These are phyloP conservation scores for Colletotrichum endophyticum DNA, from an alignment of 2,329 filamentous ascomycete species.

Conservation along the genomic window DNA sequence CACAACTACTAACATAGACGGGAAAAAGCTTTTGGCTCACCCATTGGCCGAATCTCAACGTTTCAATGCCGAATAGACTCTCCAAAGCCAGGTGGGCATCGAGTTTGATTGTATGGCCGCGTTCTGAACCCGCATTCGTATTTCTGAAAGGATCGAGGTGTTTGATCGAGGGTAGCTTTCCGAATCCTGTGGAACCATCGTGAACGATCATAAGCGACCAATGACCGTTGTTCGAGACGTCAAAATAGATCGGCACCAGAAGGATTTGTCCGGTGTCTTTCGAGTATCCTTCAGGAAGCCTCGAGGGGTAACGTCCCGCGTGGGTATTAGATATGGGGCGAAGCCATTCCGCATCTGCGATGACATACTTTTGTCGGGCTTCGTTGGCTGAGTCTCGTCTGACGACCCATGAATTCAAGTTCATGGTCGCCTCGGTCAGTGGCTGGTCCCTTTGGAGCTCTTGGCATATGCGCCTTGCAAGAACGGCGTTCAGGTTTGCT, in stretches of 20 bases:
- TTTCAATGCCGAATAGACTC: neutral
- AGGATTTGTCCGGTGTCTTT: neutral
- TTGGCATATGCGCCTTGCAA: neutral
- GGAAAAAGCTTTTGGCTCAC: neutral
- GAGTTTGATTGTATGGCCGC: neutral
- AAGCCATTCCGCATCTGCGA: neutral
- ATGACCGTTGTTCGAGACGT: neutral
- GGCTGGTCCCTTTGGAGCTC: neutral
- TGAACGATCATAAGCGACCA: neutral
- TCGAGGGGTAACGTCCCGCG: neutral
- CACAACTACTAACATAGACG: neutral
- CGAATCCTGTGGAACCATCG: neutral
- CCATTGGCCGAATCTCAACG: neutral
- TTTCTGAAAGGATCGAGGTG: neutral
- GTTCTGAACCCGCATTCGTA: neutral
- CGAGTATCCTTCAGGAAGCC: neutral
- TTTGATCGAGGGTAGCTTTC: neutral
- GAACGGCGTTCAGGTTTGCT: neutral
- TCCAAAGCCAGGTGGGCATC: too few species aligned
- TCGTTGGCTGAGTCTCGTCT: neutral
- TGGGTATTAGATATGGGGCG: neutral
- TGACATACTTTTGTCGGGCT: neutral
- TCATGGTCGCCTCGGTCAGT: neutral
- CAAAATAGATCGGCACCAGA: neutral
- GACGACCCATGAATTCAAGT: neutral